Evolutionary conservation across 305 asterid species (phyloP), one percentile per base, ranked within the genome.

Genomic region (Solanum hybrid): DNA sequence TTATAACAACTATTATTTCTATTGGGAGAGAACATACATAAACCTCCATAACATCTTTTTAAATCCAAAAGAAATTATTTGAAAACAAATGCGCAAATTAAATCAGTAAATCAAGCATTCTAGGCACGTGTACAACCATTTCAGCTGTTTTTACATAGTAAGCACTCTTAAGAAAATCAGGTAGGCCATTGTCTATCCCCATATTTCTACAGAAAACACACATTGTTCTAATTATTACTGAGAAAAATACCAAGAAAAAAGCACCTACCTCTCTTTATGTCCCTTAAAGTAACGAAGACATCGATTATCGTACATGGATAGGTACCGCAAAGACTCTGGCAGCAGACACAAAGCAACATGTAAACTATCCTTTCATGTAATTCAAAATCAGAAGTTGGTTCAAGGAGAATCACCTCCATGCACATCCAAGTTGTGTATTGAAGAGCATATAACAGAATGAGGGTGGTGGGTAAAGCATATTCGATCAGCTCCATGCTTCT

Each of bases 251-350:
- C 88, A 84, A 31, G 82, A 11, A 42, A 26, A 71, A 71, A 12
- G 69, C 84, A 73, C 35, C 90, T 91, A 97, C 99, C 98, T 95
- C 91, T 96, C 98, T 90, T 90, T 95, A 91, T 97, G 99, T 89
- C 99, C 99, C 94, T 96, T 96, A 88, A 97, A 97, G 93, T 95
- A 96, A 88, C 99, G 98, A 90, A 97, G 98, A 92, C 98, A 95
- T 88, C 99, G 95, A 93, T 97, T 97, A 89, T 97, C 99, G 61
- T 96, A 97, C 96, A 96, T 92, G 84, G 99, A 97, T 80, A 97
- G 94, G 91, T 97, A 96, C 86, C 98, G 93, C 95, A 96, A 92
- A 71, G 94, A 93, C 89, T 96, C 99, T 97, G 96, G 64, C 69
- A 92, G 92, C 82, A 93, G 74, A 69, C 51, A 69, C 26, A 69